phyloP scores from a whole-genome alignment of 2,329 filamentous ascomycete species.

The Leptographium radiaticola region DNA sequence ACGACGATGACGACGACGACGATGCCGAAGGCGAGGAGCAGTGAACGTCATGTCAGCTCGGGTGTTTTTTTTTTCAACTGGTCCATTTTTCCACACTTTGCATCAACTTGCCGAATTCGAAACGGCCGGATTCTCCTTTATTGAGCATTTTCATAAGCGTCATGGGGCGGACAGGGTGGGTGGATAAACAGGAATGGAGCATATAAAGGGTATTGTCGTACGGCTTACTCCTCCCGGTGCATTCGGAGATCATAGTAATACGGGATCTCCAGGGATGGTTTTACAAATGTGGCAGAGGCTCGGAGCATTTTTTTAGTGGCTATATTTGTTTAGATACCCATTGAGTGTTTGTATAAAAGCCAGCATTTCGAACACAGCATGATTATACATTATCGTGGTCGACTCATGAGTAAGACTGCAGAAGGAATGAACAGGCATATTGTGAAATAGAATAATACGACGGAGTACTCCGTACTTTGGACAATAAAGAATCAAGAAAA shows the following conservation, averaged over 20 bases:
- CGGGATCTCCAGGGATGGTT: neutral
- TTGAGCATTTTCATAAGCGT: neutral
- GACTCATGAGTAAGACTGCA: neutral
- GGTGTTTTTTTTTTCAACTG: neutral
- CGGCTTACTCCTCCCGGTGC: neutral
- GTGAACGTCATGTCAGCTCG: neutral
- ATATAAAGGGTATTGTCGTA: neutral
- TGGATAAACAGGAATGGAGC: neutral
- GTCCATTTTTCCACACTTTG: neutral
- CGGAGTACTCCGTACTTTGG: neutral
- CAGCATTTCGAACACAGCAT: neutral
- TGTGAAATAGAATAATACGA: neutral
- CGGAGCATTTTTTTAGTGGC: neutral
- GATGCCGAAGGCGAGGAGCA: neutral
- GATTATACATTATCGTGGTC: neutral
- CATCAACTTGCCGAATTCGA: neutral
- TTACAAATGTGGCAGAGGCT: neutral
- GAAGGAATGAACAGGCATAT: neutral
- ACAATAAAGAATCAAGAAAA: neutral
- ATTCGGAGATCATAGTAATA: neutral
- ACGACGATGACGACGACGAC: conserved; percentile 23
- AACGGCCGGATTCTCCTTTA: neutral
- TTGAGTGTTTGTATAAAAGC: neutral
- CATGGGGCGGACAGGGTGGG: neutral
- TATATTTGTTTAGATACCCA: neutral